phyloP scores from a whole-genome alignment of 148 eudicot species.

The Fagopyrum homotropicum region DNA sequence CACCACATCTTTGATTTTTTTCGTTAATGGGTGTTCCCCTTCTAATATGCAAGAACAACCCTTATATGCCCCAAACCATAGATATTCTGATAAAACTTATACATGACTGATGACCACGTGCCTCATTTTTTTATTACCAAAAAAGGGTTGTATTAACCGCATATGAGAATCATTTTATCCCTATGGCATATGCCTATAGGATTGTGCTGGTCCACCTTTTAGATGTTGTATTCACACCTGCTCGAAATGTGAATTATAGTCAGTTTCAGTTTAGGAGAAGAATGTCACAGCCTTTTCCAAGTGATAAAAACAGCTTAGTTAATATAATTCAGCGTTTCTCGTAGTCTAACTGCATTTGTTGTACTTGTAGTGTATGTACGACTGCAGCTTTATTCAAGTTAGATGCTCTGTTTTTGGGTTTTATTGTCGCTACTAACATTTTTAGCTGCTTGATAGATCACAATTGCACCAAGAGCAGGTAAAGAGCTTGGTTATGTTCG shows the following conservation, averaged over 20 bases:
- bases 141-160: not conserved
- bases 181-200: not conserved
- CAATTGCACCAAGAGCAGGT: slow-evolving; percentile 89
- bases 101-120: too few relatives aligned
- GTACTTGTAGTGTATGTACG: not conserved
- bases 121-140: too few relatives aligned
- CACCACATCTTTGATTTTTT: not conserved
- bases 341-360: not conserved
- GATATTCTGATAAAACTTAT: not conserved
- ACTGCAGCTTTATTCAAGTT: not conserved
- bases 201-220: not conserved
- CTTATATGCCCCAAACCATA: not conserved
- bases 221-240: too few relatives aligned
- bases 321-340: not conserved
- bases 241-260: too few relatives aligned
- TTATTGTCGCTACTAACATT: slow-evolving; percentile 6
- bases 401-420: not conserved
- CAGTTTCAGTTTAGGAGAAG: not conserved
- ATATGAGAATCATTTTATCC: not conserved
- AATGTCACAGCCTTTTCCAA: not conserved
- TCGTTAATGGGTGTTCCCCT: not conserved
- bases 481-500: slow-evolving; percentile 82
- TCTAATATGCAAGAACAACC: not conserved
- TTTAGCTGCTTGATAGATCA: slow-evolving; percentile 42
- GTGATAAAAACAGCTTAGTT: not conserved